Percentiles rank a stretch among this genome's conserved stretches.
phyloP scores from a whole-genome alignment of 225 moss, liverwort and hornwort species.

The Thuidium tamariscinum region DNA sequence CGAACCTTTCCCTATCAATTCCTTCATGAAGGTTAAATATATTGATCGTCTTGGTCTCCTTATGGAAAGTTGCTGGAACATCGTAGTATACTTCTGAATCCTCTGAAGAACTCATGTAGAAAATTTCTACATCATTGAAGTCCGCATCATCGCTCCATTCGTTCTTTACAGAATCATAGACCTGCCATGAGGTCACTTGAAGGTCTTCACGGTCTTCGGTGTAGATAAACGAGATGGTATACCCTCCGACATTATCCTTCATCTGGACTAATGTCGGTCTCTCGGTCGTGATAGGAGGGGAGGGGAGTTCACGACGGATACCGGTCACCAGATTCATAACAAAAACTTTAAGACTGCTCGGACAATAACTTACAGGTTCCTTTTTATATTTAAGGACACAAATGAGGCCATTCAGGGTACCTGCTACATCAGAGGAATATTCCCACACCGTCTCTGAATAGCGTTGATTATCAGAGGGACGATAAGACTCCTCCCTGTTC shows the following conservation, averaged over 20 bases:
- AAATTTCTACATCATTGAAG: not conserved
- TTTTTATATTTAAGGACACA: not conserved
- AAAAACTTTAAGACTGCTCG: not conserved
- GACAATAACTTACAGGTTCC: rapidly evolving
- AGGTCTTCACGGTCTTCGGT: not conserved
- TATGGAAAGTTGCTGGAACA: not conserved
- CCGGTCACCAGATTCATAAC: not conserved
- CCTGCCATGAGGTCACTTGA: not conserved
- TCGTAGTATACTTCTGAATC: not conserved
- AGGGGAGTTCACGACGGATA: not conserved
- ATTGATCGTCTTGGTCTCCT: not conserved
- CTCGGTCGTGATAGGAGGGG: not conserved
- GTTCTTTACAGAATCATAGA: not conserved
- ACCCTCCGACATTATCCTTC: not conserved
- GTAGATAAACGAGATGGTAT: not conserved
- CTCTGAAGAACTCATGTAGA: not conserved
- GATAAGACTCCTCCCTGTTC: not conserved
- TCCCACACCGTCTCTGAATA: rapidly evolving
- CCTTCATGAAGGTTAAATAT: not conserved
- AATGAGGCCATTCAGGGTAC: not conserved
- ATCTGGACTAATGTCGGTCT: not conserved
- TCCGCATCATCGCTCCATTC: not conserved
- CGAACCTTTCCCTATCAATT: not conserved
- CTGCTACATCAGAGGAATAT: rapidly evolving
- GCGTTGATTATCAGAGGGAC: rapidly evolving